These are phyloP conservation scores for Kwoniella botswanensis DNA, from an alignment of 768 basidiomycete species.

Conservation along the genomic window DNA sequence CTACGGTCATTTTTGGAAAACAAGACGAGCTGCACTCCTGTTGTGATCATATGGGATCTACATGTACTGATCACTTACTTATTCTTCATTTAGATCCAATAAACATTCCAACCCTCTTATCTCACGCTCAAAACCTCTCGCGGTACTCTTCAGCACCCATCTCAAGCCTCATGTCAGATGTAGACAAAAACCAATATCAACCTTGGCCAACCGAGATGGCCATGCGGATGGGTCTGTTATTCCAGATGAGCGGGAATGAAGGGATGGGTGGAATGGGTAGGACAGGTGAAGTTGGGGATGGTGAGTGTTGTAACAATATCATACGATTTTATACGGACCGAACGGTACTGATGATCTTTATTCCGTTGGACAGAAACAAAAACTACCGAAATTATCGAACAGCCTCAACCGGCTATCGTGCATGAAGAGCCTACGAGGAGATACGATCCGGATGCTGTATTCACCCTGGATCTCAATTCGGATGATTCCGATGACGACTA, in stretches of 20 bases:
- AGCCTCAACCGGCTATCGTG: conserved; percentile 5
- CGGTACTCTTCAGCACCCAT: conserved; percentile 45
- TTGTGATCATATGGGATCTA: no score
- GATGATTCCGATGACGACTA: conserved; percentile 49
- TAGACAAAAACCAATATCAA: conserved; percentile 37
- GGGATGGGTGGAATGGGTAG: conserved; percentile 47
- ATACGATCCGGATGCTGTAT: conserved; percentile 45
- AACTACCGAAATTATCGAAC: background rate
- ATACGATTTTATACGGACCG: background rate
- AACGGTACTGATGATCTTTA: background rate
- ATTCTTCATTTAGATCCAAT: conserved; percentile 31
- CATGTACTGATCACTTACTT: no score
- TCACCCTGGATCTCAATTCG: conserved; percentile 49
- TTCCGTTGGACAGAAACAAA: conserved; percentile 4
- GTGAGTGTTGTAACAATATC: conserved; percentile 24
- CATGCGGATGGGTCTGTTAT: conserved; percentile 48
- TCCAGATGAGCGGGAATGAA: conserved; percentile 41
- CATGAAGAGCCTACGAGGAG: conserved; percentile 41
- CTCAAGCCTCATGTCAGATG: conserved; percentile 32
- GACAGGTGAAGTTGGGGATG: conserved; percentile 38
- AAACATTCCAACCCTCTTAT: conserved; percentile 25
- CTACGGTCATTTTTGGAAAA: no score
- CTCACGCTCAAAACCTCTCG: conserved; percentile 41
- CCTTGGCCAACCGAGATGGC: conserved; percentile 50
- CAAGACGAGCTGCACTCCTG: no score